Evolutionary conservation across 169 alveolate genomes (phyloP), one percentile per base, ranked within the genome.

Genomic region (Plasmodium blacklocki): DNA sequence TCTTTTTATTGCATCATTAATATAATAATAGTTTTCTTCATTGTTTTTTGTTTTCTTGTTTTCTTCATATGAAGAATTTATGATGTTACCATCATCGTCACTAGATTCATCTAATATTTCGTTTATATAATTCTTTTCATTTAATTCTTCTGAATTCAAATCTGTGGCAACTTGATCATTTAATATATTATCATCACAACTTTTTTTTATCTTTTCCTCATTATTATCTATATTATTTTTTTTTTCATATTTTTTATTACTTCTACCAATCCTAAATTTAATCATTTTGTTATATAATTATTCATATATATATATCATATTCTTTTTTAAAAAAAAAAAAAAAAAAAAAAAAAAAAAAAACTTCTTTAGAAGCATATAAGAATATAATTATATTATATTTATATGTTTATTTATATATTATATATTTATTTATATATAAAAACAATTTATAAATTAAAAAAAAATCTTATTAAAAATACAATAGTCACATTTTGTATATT

Each of bases 1-100:
- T 72, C 45, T 59, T 72, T 83, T 83, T 70, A 83, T 54, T 2
- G 43, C 73, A 18, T 83, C 91, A 39, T 83, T 83, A 7, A 83
- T 83, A 54, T 83, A 83, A 63, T 45, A 83, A 59, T 68, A 83
- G 26, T 58, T 43, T 9, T 73, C 67, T 26, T 49, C n/a, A 0
- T 56, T 19, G 49, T 49, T 50, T 18, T 21, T 0, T 45, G 12
- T 26, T n/a, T 39, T 59, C 19, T 29, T 26, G 3, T 54, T 58
- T 49, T 39, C 70, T 11, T 15, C 9, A 7, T 9, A 11, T 5
- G 32, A 15, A 70, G 19, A 12, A 18, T 32, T 19, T 9, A 2
- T 32, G 19, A 8, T 18, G 15, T 70, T 32, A 21, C 23, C 29
- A 64, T 70, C 91, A 58, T 71, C 91, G 3, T 83, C 91, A 45